Base-by-base conservation (phyloP, 1,139 yeast genomes). In the Debaryomycetaceae sp. region DNA sequence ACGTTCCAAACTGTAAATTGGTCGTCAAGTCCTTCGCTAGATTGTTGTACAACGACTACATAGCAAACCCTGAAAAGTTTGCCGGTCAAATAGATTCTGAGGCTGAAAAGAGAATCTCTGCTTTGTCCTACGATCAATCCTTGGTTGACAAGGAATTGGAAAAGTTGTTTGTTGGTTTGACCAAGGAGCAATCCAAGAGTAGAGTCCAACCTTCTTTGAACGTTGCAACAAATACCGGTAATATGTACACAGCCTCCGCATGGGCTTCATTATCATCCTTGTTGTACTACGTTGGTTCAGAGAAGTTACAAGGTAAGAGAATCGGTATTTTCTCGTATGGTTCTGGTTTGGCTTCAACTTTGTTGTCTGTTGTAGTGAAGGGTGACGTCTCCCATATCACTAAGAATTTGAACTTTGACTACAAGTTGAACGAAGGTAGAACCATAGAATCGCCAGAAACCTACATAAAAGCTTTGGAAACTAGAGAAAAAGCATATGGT, bases 141-240 rank as follows among this genome's bases (percentile, higher is more conserved):
- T 75, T 92, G 56, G 73, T 79, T 49, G 96, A 88, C 70, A 88
- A 80, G 68, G 67, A 73, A 48, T 70, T 91, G 51, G 98, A 92
- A 67, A 92, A 92, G 74, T 72, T 83, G 22, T 91, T 92, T 65
- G 79, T 92, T 53, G 80, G 79, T 18, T 72, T 87, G 50, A 81
- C 96, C 46, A 91, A 92, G 74, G 83, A 78, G 47, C 69, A 74
- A 50, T 74, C 83, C 47, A 78, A 79, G 50, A 75, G 75, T 58
- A 80, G 91, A 63, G 89, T 94, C 42, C 75, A 74, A 39, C 95
- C 96, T 28, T 81, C 96, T 26, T 74, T 92, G 63, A 74, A 71
- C 52, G 91, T 91, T 36, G 94, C 98, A 58, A 92, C 98, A 52
- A 91, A 92, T 70, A 89, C 96, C 48, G 99, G 99, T 70, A 94